Percentiles rank a stretch among this genome's conserved stretches.
phyloP scores from a whole-genome alignment of 176 grass and related monocot species.

The sorghum (Sorghum bicolor) region DNA sequence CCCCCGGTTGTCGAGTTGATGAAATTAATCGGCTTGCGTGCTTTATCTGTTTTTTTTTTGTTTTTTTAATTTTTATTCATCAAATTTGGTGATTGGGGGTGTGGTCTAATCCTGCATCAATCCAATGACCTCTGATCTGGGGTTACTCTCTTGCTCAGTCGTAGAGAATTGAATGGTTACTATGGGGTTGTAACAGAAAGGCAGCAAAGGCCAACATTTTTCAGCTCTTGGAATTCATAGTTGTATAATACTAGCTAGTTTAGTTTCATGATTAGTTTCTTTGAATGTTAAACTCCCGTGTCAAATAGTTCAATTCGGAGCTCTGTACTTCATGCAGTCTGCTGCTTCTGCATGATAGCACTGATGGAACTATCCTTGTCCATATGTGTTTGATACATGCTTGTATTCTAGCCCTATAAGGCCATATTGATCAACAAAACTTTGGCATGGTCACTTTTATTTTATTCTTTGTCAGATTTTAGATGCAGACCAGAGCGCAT shows the following conservation, averaged over 20 bases:
- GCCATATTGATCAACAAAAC: background rate
- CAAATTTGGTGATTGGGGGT: background rate
- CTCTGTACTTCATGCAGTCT: background rate
- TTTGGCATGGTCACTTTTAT: background rate
- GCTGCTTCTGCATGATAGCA: background rate
- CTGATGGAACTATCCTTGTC: background rate
- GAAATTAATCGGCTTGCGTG: background rate
- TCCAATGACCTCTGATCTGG: background rate
- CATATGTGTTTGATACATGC: background rate
- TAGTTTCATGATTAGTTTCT: background rate
- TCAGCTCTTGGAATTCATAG: background rate
- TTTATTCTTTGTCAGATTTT: conserved; percentile 44
- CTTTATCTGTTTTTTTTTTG: background rate
- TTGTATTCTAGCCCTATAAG: background rate
- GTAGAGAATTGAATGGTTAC: background rate
- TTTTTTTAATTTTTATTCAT: background rate
- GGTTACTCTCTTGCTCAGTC: background rate
- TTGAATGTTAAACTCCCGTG: background rate
- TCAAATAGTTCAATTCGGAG: background rate
- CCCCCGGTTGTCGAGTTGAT: background rate
- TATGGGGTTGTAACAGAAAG: background rate
- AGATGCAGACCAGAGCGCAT: conserved; percentile 64
- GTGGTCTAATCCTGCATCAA: background rate
- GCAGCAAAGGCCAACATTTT: background rate
- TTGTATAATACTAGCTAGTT: background rate